A percentile compares a stretch with the other conserved stretches of the same genome.
Evolutionary conservation across 176 grass and related monocot genomes (phyloP).

Genomic region (Themeda triandra): DNA sequence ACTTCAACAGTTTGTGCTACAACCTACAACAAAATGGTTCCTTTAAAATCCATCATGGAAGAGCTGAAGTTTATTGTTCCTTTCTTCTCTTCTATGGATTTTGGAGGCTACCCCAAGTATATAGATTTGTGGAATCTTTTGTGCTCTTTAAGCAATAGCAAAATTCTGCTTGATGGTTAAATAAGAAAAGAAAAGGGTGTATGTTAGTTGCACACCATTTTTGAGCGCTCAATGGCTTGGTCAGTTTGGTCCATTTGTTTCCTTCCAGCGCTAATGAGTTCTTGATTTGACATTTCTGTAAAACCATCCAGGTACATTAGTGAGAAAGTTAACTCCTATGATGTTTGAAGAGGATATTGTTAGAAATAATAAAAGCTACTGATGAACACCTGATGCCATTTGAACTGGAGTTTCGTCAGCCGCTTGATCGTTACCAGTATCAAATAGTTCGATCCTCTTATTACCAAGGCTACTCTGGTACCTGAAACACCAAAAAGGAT

Average conservation of each 20-base stretch:
- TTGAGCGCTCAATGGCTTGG: conserved; percentile 88
- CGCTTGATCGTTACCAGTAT: conserved; percentile 62
- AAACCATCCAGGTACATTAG: conserved; percentile 14
- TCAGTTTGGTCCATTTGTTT: conserved; percentile 98
- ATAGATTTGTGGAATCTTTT: too few species aligned
- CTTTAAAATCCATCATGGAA: conserved; percentile 10
- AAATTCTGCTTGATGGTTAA: not conserved
- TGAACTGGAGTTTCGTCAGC: conserved; percentile 57
- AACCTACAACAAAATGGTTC: conserved; percentile 54
- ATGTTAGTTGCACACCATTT: conserved; percentile 48
- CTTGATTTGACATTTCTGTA: conserved; percentile 93
- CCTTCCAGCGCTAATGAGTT: conserved; percentile 75
- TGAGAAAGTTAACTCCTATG: conserved; percentile 4
- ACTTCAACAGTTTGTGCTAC: conserved; percentile 97
- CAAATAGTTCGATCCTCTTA: conserved; percentile 94
- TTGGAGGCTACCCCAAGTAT: not conserved
- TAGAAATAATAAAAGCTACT: not conserved
- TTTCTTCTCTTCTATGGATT: not conserved
- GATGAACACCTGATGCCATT: conserved; percentile 70
- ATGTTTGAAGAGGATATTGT: not conserved
- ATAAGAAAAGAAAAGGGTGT: not conserved
- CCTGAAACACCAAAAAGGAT: conserved; percentile 38
- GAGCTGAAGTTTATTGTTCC: not conserved
- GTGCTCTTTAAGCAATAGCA: not conserved
- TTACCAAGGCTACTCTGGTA: conserved; percentile 95